Percentiles rank a stretch among this genome's conserved stretches.
These are phyloP conservation scores for Butyriboletus appendiculatus DNA, from an alignment of 1,284 basidiomycete species.

Conservation along the genomic window DNA sequence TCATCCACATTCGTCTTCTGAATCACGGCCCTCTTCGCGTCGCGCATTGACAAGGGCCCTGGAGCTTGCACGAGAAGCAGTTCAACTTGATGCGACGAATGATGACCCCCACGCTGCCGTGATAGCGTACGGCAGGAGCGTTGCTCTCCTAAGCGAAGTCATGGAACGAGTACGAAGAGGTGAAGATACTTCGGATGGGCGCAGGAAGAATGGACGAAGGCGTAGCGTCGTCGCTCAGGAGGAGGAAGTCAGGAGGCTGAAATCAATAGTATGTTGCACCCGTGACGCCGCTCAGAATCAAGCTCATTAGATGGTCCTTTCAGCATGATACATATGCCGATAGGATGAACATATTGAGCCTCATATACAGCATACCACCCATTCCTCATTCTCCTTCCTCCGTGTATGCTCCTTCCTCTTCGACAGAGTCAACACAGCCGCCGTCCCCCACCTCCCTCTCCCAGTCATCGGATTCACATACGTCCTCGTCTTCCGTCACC, in stretches of 20 bases:
- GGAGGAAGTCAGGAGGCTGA: conserved; percentile 77
- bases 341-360: conserved; percentile 83
- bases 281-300: conserved; percentile 11
- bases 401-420: conserved; percentile 50
- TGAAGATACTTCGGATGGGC: conserved; percentile 69
- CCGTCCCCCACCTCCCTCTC: conserved; percentile 54
- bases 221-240: conserved; percentile 82
- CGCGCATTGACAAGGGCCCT: conserved; percentile 76
- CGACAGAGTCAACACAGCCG: conserved; percentile 52
- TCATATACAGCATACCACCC: conserved; percentile 81
- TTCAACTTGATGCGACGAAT: conserved; percentile 77
- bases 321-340: conserved; percentile 89
- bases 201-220: conserved; percentile 58
- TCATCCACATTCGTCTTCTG: conserved; percentile 36
- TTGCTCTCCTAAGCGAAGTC: conserved; percentile 78
- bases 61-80: conserved; percentile 81
- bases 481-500: conserved; percentile 37
- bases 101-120: conserved; percentile 82
- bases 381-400: conserved; percentile 62
- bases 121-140: conserved; percentile 78
- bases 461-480: conserved; percentile 50
- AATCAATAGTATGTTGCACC: conserved; percentile 69
- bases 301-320: conserved; percentile 14
- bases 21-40: conserved; percentile 65
- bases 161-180: conserved; percentile 84